These are phyloP conservation scores for Ophiostoma sp. DNA, from an alignment of 2,329 filamentous ascomycete genomes.

Conservation along the genomic window DNA sequence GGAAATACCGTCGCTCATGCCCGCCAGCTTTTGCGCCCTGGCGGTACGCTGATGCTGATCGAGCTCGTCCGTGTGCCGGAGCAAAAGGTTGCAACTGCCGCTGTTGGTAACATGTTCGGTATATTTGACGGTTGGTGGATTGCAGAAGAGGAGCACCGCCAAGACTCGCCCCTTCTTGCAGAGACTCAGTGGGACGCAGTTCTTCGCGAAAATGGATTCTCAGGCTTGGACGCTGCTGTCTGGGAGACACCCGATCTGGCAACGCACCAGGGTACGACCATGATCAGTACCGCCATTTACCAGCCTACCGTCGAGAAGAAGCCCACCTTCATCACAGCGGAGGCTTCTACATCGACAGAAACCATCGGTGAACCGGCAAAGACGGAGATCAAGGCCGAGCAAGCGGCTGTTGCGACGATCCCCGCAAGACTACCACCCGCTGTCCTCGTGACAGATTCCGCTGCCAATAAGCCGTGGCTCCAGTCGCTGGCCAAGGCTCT, in stretches of 20 bases:
- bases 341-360: background rate
- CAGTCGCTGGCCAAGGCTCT: constrained; percentile 11
- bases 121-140: constrained; percentile 28
- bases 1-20: constrained; percentile 27
- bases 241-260: constrained; percentile 26
- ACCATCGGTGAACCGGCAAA: background rate
- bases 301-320: background rate
- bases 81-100: constrained; percentile 22
- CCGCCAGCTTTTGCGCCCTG: constrained; percentile 30
- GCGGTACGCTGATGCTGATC: constrained; percentile 25
- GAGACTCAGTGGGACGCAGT: constrained; percentile 25
- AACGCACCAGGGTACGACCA: constrained; percentile 26
- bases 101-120: constrained; percentile 26
- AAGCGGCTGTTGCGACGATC: background rate
- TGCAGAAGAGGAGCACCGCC: constrained; percentile 24
- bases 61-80: constrained; percentile 25
- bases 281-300: constrained; percentile 24
- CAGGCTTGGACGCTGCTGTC: constrained; percentile 24
- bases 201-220: constrained; percentile 24
- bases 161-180: constrained; percentile 25
- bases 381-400: background rate
- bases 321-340: background rate
- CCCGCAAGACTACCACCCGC: background rate
- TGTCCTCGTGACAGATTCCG: constrained; percentile 22
- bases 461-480: constrained; percentile 21